A percentile compares a stretch with the other conserved stretches of the same genome.
Conservation (phyloP, 192 early-diverging fungal genomes). For the Umbelopsis sp. region DNA sequence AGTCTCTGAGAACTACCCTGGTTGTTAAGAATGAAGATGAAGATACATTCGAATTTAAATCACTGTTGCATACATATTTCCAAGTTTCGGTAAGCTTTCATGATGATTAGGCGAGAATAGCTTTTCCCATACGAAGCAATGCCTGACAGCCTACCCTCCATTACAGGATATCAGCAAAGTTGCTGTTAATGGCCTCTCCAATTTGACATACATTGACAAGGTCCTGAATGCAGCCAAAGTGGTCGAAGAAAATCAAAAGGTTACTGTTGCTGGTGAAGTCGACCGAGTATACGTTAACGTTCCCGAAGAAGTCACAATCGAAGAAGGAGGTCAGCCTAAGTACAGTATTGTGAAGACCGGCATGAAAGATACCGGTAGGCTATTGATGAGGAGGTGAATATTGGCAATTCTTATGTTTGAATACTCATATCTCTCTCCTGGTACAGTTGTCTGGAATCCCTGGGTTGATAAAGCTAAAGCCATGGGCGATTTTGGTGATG, state of each 20-base stretch:
- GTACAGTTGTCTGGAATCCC: constrained; percentile 90
- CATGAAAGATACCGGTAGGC: constrained; percentile 42
- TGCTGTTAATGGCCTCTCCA: constrained; percentile 65
- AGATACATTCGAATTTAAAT: constrained; percentile 76
- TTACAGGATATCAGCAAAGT: constrained; percentile 63
- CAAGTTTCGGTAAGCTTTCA: constrained; percentile 52
- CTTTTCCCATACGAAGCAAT: neutral
- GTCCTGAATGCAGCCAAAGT: constrained; percentile 45
- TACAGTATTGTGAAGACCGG: constrained; percentile 34
- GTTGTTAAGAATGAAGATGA: constrained; percentile 75
- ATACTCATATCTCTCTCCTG: too few species aligned
- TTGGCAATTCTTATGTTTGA: too few species aligned
- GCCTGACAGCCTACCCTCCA: neutral
- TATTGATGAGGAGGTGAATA: neutral
- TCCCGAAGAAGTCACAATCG: constrained; percentile 40
- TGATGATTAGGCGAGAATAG: neutral
- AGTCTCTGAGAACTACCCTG: constrained; percentile 73
- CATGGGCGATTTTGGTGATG: constrained; percentile 91
- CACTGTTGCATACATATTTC: constrained; percentile 94
- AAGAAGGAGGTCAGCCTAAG: constrained; percentile 18
- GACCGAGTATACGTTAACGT: constrained; percentile 87
- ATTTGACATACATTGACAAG: constrained; percentile 73
- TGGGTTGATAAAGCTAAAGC: constrained; percentile 87
- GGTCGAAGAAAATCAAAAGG: constrained; percentile 48
- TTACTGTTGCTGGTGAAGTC: constrained; percentile 71